Percentiles rank a stretch among this genome's conserved stretches.
phyloP scores from a whole-genome alignment of 2,329 filamentous ascomycete genomes.

The Fusarium foetens region DNA sequence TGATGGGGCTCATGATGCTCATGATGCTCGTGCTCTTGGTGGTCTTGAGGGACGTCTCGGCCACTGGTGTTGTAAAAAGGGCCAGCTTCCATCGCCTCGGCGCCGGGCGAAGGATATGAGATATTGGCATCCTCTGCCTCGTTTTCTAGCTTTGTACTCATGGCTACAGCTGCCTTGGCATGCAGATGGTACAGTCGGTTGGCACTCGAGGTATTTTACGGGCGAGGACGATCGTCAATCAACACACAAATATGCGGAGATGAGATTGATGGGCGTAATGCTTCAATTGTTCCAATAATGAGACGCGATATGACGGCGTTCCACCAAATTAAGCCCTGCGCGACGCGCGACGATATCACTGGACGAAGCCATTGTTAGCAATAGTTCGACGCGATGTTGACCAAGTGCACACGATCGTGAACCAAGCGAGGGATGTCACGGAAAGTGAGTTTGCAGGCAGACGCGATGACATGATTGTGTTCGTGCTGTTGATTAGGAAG shows the following conservation, averaged over 20 bases:
- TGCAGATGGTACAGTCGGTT: slow-evolving; percentile 7
- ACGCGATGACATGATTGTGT: slow-evolving; percentile 23
- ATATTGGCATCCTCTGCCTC: slow-evolving; percentile 51
- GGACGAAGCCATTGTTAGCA: slow-evolving; percentile 43
- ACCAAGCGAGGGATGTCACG: slow-evolving; percentile 26
- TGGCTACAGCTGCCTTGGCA: slow-evolving; percentile 26
- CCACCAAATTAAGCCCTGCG: slow-evolving; percentile 25
- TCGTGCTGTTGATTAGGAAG: slow-evolving; percentile 32
- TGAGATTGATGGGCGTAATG: neutral
- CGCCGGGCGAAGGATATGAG: slow-evolving; percentile 59
- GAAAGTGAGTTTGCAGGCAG: slow-evolving; percentile 14
- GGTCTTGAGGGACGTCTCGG: slow-evolving; percentile 49
- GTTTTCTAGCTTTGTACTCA: slow-evolving; percentile 51
- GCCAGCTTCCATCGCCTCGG: slow-evolving; percentile 55
- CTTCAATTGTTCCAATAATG: slow-evolving; percentile 20
- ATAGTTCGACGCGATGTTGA: slow-evolving; percentile 36
- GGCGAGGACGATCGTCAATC: slow-evolving; percentile 22
- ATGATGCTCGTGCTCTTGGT: slow-evolving; percentile 44
- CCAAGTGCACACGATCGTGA: slow-evolving; percentile 27
- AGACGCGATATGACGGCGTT: slow-evolving; percentile 37
- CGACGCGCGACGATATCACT: slow-evolving; percentile 44
- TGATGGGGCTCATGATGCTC: slow-evolving; percentile 41
- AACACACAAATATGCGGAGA: slow-evolving; percentile 4
- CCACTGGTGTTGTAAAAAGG: slow-evolving; percentile 57
- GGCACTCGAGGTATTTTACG: slow-evolving; percentile 16